Conservation (phyloP, 257 asterid genomes). For the Solanum appendiculatum region DNA sequence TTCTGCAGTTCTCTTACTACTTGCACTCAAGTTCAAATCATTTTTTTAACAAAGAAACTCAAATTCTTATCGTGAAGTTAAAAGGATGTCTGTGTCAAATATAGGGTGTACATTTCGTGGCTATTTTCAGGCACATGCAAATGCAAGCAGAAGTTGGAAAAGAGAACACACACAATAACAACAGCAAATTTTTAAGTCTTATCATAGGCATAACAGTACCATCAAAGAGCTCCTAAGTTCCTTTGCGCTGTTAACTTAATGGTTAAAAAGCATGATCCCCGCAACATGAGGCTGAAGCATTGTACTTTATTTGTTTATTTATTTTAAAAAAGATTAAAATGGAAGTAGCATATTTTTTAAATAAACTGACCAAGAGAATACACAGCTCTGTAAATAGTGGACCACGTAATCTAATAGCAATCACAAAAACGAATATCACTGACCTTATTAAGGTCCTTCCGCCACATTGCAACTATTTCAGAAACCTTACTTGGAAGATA, state of each 20-base stretch:
- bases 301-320: background rate
- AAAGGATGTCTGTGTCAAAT: background rate
- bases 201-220: background rate
- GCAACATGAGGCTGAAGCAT: background rate
- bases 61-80: background rate
- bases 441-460: conserved; percentile 92
- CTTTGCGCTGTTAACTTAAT: background rate
- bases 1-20: background rate
- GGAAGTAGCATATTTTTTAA: background rate
- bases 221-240: background rate
- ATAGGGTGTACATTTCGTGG: background rate
- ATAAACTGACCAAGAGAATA: background rate
- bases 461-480: conserved; percentile 89
- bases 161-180: background rate
- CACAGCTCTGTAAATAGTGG: background rate
- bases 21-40: background rate
- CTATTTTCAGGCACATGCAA: background rate
- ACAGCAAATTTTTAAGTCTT: background rate
- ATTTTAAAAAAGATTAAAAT: background rate
- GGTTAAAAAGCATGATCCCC: background rate
- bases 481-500: conserved; percentile 98
- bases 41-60: background rate
- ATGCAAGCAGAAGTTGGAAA: background rate
- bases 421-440: background rate
- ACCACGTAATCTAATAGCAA: background rate